phyloP scores from a whole-genome alignment of 768 basidiomycete species.

The Coprinopsis cinerea region DNA sequence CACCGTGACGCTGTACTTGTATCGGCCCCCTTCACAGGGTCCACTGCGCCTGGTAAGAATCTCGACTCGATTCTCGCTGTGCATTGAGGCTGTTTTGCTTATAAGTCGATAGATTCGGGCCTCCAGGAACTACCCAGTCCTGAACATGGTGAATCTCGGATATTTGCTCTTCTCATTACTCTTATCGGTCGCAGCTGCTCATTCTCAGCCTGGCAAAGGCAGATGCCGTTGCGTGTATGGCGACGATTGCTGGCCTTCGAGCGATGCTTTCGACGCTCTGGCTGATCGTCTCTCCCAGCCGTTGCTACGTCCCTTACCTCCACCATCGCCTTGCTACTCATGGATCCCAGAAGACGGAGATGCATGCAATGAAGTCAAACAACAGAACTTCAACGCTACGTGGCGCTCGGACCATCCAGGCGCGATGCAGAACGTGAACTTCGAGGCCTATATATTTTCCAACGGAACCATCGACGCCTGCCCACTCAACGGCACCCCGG shows the following conservation, averaged over 20 bases:
- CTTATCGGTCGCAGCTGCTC: no score
- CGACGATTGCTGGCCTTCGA: slow-evolving; percentile 39
- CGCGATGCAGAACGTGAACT: slow-evolving; percentile 7
- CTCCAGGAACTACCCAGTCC: no score
- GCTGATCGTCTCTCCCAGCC: slow-evolving; percentile 36
- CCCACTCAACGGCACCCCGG: slow-evolving; percentile 41
- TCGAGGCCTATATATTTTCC: slow-evolving; percentile 6
- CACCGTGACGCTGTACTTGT: no score
- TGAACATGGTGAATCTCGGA: no score
- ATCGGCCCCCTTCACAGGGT: no score
- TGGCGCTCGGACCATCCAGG: slow-evolving; percentile 11
- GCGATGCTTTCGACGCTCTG: slow-evolving; percentile 26
- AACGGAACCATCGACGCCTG: slow-evolving; percentile 49
- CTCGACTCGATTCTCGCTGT: no score
- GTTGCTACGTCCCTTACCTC: slow-evolving; percentile 35
- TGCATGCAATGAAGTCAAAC: slow-evolving; percentile 17
- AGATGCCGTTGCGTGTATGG: slow-evolving; percentile 38
- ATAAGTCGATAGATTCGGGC: no score
- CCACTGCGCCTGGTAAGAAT: no score
- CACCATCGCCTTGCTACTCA: slow-evolving; percentile 38
- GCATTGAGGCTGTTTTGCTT: no score
- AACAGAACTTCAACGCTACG: neutral
- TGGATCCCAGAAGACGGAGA: slow-evolving; percentile 13
- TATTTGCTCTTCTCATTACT: no score
- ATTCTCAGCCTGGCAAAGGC: no score